These are phyloP conservation scores for Trichomonascus vanleenenianus DNA, from an alignment of 805 yeast species.

Conservation along the genomic window DNA sequence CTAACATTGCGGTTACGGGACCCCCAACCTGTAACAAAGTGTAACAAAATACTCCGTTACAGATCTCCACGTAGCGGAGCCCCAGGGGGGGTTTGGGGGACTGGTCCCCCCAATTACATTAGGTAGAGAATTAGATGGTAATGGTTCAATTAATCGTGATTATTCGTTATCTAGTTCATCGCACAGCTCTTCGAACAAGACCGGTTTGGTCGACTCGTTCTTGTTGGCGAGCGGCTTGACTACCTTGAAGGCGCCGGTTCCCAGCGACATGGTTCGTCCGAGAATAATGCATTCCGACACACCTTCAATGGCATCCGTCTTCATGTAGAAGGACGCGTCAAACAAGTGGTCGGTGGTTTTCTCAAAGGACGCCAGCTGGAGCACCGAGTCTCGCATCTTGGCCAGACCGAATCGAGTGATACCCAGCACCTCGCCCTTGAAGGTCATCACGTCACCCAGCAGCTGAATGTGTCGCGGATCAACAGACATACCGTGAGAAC, in stretches of 20 bases:
- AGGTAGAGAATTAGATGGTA: too few species aligned
- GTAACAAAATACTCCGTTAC: too few species aligned
- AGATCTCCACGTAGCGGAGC: too few species aligned
- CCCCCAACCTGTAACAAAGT: too few species aligned
- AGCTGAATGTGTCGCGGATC: constrained; percentile 99
- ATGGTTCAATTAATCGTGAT: too few species aligned
- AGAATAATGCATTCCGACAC: constrained; percentile 95
- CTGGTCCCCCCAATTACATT: too few species aligned
- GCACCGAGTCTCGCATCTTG: constrained; percentile 96
- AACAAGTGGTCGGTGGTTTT: constrained; percentile 97
- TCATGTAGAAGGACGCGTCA: constrained; percentile 98
- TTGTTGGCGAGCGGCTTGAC: constrained; percentile 27
- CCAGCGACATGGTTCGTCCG: constrained; percentile 96
- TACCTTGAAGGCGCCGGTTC: constrained; percentile 93
- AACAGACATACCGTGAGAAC: constrained; percentile 98
- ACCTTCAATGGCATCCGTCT: constrained; percentile 92
- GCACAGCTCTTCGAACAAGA: constrained; percentile 39
- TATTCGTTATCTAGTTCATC: not conserved
- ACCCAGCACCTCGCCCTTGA: constrained; percentile 96
- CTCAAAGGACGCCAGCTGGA: constrained; percentile 95
- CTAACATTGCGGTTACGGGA: too few species aligned
- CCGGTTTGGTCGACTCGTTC: constrained; percentile 9
- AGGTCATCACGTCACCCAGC: constrained; percentile 97
- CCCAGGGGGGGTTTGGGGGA: too few species aligned
- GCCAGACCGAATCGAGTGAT: constrained; percentile 96